Percentiles rank a stretch among this genome's conserved stretches.
These are phyloP conservation scores for Quercus wislizeni DNA, from an alignment of 306 rosid genomes.

Conservation along the genomic window DNA sequence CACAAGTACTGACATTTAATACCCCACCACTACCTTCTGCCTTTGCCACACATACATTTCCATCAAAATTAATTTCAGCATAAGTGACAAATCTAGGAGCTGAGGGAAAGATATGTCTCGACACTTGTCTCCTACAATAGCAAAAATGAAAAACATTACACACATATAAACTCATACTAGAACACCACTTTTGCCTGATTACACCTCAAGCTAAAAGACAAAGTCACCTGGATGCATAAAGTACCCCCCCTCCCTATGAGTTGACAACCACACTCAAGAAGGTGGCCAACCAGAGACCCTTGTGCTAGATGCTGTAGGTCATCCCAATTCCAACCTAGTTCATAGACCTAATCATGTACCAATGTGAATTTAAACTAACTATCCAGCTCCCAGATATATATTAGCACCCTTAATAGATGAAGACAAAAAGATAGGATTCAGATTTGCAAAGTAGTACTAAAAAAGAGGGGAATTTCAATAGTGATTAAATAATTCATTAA, in stretches of 20 bases:
- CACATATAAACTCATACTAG: background rate
- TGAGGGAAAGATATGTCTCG: slow-evolving; percentile 60
- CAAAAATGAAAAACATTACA: slow-evolving; percentile 12
- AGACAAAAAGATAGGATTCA: slow-evolving; percentile 33
- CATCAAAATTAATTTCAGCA: slow-evolving; percentile 74
- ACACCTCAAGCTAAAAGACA: slow-evolving; percentile 1
- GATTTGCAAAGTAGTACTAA: slow-evolving; percentile 1
- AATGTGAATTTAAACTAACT: slow-evolving; percentile 23
- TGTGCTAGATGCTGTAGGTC: slow-evolving; percentile 65
- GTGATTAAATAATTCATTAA: slow-evolving; percentile 1
- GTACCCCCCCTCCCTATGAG: slow-evolving; percentile 81
- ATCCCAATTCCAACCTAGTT: slow-evolving; percentile 97
- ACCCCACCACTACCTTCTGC: slow-evolving; percentile 85
- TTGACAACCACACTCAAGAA: slow-evolving; percentile 97
- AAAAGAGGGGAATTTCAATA: background rate
- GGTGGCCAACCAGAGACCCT: slow-evolving; percentile 95
- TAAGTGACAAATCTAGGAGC: slow-evolving; percentile 78
- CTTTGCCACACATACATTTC: slow-evolving; percentile 72
- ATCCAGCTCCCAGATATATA: slow-evolving; percentile 83
- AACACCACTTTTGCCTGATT: background rate
- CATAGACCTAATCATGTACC: slow-evolving; percentile 63
- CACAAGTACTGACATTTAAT: slow-evolving; percentile 73
- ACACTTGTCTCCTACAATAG: slow-evolving; percentile 64
- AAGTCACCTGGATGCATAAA: slow-evolving; percentile 87
- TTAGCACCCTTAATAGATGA: slow-evolving; percentile 67